These are phyloP conservation scores for Aspergillus haitiensis DNA, from an alignment of 495 filamentous ascomycete genomes.

Conservation along the genomic window DNA sequence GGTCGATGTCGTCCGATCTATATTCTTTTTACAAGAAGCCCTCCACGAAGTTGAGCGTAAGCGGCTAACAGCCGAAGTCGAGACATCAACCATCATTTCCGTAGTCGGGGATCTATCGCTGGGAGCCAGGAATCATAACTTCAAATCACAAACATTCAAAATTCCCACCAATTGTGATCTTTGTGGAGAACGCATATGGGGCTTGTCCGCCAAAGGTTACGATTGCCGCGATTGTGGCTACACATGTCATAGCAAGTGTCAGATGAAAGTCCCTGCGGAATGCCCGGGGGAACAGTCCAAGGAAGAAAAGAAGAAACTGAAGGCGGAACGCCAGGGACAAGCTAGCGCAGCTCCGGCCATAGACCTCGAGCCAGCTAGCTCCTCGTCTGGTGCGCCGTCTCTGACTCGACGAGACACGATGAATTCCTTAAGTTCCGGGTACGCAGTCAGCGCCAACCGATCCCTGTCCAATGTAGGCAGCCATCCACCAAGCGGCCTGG, in stretches of 20 bases:
- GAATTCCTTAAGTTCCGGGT: slow-evolving; percentile 88
- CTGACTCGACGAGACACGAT: slow-evolving; percentile 85
- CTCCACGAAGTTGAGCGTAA: slow-evolving; percentile 85
- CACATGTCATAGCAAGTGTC: slow-evolving; percentile 97
- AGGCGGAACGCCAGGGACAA: slow-evolving; percentile 74
- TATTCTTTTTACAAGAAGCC: slow-evolving; percentile 78
- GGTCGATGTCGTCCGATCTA: slow-evolving; percentile 69
- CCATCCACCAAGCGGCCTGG: slow-evolving; percentile 13
- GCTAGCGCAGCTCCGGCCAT: slow-evolving; percentile 57
- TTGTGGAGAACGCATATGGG: slow-evolving; percentile 96
- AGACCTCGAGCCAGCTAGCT: slow-evolving; percentile 40
- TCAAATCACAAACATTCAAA: slow-evolving; percentile 96
- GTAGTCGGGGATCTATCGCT: slow-evolving; percentile 88
- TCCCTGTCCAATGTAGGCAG: slow-evolving; percentile 61
- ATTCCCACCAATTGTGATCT: slow-evolving; percentile 98
- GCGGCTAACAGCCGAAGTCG: slow-evolving; percentile 84
- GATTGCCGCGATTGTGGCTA: slow-evolving; percentile 95
- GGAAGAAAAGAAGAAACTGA: slow-evolving; percentile 91
- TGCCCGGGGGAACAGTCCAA: slow-evolving; percentile 93
- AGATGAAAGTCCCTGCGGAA: slow-evolving; percentile 96
- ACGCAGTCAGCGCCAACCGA: slow-evolving; percentile 74
- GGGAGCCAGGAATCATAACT: slow-evolving; percentile 90
- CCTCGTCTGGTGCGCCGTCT: slow-evolving; percentile 43
- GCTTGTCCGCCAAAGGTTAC: slow-evolving; percentile 90
- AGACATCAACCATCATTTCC: slow-evolving; percentile 82